Percentiles rank a stretch among this genome's conserved stretches.
Evolutionary conservation across 2,329 filamentous ascomycete species (phyloP).

Genomic region (Periconia macrospinosa): DNA sequence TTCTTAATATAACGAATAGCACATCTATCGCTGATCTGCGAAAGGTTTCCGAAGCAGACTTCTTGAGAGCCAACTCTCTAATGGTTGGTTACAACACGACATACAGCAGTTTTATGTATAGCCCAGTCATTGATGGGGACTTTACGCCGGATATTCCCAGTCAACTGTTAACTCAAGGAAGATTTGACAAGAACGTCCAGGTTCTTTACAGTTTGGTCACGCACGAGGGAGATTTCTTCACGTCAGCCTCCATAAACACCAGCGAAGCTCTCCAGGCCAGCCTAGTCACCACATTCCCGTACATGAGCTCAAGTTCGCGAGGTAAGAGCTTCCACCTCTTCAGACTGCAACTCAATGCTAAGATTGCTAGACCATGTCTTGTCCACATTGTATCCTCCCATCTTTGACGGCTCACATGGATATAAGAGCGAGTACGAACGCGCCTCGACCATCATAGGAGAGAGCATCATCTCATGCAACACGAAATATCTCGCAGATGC

Average conservation of each 20-base stretch:
- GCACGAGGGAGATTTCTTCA: conserved; percentile 31
- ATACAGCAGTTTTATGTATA: conserved; percentile 46
- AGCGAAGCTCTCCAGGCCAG: conserved; percentile 22
- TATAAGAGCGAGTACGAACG: conserved; percentile 2
- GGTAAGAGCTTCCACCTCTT: neutral
- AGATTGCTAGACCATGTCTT: conserved; percentile 23
- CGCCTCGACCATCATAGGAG: neutral
- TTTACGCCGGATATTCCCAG: conserved; percentile 54
- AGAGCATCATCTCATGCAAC: conserved; percentile 12
- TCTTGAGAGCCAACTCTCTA: conserved; percentile 49
- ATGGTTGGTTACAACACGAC: conserved; percentile 42
- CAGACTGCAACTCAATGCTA: conserved; percentile 7
- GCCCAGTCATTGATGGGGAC: conserved; percentile 52
- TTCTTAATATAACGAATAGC: conserved; percentile 48
- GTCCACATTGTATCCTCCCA: conserved; percentile 8
- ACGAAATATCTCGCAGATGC: conserved; percentile 1
- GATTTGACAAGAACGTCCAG: conserved; percentile 48
- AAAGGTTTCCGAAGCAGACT: conserved; percentile 39
- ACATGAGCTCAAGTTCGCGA: neutral
- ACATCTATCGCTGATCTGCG: conserved; percentile 49
- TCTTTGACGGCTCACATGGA: conserved; percentile 8
- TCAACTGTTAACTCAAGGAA: conserved; percentile 47
- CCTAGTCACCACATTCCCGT: conserved; percentile 41
- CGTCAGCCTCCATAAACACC: neutral
- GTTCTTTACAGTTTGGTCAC: conserved; percentile 43